Evolutionary conservation across 345 rosid species (phyloP).

Genomic region (Melaleuca alternifolia): DNA sequence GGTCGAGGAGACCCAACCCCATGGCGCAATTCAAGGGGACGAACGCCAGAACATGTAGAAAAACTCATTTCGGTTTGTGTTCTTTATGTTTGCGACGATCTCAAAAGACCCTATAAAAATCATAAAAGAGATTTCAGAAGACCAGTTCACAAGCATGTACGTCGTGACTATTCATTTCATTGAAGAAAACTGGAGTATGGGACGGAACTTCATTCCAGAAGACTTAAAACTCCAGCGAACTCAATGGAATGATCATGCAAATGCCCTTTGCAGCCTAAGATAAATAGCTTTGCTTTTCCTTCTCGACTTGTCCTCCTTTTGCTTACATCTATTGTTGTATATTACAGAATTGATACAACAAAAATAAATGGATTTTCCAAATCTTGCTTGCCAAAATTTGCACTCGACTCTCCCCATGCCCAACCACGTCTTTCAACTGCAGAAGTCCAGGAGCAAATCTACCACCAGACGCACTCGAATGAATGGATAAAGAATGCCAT

Average conservation of each 20-base stretch:
- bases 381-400: neutral
- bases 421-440: neutral
- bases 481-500: neutral
- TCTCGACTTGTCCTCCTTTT: neutral
- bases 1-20: constrained; percentile 2
- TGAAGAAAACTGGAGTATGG: neutral
- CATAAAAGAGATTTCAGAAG: neutral
- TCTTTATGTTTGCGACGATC: neutral
- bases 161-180: neutral
- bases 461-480: neutral
- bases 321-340: neutral
- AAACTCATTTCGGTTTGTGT: neutral
- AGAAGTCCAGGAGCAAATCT: neutral
- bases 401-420: neutral
- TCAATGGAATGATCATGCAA: neutral
- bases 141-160: neutral
- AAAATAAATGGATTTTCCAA: neutral
- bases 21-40: neutral
- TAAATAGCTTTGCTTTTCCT: neutral
- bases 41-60: neutral
- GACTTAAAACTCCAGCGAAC: neutral
- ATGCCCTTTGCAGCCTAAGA: neutral
- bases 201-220: neutral
- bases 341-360: neutral
- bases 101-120: neutral